Conservation (phyloP, 2,329 filamentous ascomycete genomes). For the Calonectria ilicicola region DNA sequence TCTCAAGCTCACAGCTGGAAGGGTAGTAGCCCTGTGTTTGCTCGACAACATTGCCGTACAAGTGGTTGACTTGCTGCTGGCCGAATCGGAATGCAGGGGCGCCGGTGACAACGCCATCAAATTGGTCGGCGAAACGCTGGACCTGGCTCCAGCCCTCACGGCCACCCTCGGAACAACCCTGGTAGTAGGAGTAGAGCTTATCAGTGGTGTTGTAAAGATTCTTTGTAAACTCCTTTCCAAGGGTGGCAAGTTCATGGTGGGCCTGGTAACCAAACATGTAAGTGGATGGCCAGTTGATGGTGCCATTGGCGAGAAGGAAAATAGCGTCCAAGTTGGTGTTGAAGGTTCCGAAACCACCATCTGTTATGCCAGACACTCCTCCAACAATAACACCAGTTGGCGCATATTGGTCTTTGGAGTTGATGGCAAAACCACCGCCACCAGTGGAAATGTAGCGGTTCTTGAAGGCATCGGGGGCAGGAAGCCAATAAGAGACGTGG, state of each 20-base stretch:
- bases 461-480: constrained; percentile 4
- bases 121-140: constrained; percentile 62
- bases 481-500: constrained; percentile 21
- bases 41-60: constrained; percentile 54
- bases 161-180: constrained; percentile 67
- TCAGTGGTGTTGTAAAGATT: constrained; percentile 52
- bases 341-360: constrained; percentile 64
- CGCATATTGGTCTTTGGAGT: constrained; percentile 48
- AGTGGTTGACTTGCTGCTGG: constrained; percentile 59
- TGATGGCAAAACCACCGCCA: constrained; percentile 54
- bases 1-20: constrained; percentile 31
- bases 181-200: constrained; percentile 61
- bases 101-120: constrained; percentile 59
- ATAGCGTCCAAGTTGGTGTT: constrained; percentile 50
- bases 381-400: constrained; percentile 58
- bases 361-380: constrained; percentile 60
- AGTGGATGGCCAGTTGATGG: constrained; percentile 49
- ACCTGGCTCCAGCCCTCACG: constrained; percentile 62
- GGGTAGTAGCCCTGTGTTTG: constrained; percentile 54
- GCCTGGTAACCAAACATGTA: constrained; percentile 55
- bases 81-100: constrained; percentile 61
- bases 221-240: constrained; percentile 58
- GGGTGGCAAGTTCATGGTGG: constrained; percentile 48
- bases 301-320: constrained; percentile 53
- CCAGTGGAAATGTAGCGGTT: constrained; percentile 19